These are phyloP conservation scores for Macaranga tanarius DNA, from an alignment of 441 rosid species.

Conservation along the genomic window DNA sequence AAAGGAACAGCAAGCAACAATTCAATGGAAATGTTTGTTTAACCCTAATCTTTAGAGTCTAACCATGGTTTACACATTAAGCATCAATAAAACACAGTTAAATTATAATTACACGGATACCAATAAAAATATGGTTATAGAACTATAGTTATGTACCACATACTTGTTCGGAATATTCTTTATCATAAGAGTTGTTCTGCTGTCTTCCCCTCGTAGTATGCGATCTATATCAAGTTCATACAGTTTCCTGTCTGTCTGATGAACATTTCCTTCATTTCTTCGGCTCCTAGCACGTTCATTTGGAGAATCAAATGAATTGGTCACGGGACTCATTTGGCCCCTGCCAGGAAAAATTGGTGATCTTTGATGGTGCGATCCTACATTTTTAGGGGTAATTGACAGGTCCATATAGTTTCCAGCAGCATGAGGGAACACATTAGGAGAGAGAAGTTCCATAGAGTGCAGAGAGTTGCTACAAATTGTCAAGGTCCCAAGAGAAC, in stretches of 20 bases:
- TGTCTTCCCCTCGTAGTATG: slow-evolving; percentile 59
- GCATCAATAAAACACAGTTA: not conserved
- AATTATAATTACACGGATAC: not conserved
- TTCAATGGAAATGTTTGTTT: not conserved
- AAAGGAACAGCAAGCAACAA: not conserved
- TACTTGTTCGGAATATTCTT: slow-evolving; percentile 88
- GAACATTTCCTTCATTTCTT: slow-evolving; percentile 53
- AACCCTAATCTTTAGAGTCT: not conserved
- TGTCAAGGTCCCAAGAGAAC: slow-evolving; percentile 52
- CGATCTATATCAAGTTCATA: slow-evolving; percentile 63
- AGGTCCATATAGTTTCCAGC: slow-evolving; percentile 43
- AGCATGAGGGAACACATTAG: slow-evolving; percentile 37
- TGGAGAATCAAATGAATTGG: slow-evolving; percentile 45
- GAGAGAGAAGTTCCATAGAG: slow-evolving; percentile 42
- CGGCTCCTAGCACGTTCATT: slow-evolving; percentile 55
- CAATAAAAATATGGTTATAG: not conserved
- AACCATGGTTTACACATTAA: slow-evolving; percentile 8
- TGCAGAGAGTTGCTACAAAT: slow-evolving; percentile 38
- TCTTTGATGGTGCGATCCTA: slow-evolving; percentile 49
- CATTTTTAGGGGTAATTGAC: slow-evolving; percentile 33
- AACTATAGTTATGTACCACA: slow-evolving; percentile 20
- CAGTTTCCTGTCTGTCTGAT: slow-evolving; percentile 61
- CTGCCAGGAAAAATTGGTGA: slow-evolving; percentile 39
- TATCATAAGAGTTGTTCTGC: slow-evolving; percentile 69
- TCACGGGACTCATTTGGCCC: slow-evolving; percentile 40